Evolutionary conservation across 2,329 filamentous ascomycete species (phyloP).

Genomic region (Botrytis sinoallii): DNA sequence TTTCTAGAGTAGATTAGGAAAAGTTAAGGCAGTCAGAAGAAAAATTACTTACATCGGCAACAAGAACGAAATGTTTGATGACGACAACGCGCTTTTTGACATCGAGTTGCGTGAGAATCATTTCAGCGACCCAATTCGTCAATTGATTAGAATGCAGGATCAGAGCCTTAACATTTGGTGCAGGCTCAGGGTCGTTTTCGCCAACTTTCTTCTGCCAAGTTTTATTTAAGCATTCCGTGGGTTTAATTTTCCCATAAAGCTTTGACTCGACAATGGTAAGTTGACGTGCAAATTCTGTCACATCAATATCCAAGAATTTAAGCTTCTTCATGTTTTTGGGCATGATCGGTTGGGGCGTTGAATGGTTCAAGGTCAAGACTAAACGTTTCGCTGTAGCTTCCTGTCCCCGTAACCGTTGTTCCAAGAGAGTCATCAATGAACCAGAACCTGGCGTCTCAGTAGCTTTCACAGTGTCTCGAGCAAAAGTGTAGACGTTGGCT

Average conservation of each 20-base stretch:
- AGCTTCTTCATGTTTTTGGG: slow-evolving; percentile 99
- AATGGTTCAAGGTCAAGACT: slow-evolving; percentile 79
- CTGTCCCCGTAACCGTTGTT: slow-evolving; percentile 83
- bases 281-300: slow-evolving; percentile 94
- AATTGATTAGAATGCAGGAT: slow-evolving; percentile 98
- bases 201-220: slow-evolving; percentile 96
- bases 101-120: slow-evolving; percentile 93
- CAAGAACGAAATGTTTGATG: slow-evolving; percentile 96
- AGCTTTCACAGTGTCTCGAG: slow-evolving; percentile 85
- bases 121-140: slow-evolving; percentile 99
- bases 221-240: slow-evolving; percentile 95
- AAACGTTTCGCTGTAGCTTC: slow-evolving; percentile 83
- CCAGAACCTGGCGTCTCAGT: slow-evolving; percentile 88
- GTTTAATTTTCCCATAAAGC: slow-evolving; percentile 92
- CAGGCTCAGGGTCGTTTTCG: slow-evolving; percentile 78
- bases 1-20: slow-evolving; percentile 59
- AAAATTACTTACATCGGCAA: slow-evolving; percentile 77
- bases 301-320: slow-evolving; percentile 96
- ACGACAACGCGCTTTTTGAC: slow-evolving; percentile 95
- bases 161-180: slow-evolving; percentile 90
- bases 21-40: slow-evolving; percentile 19
- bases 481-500: slow-evolving; percentile 84
- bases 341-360: slow-evolving; percentile 82
- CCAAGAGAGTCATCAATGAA: slow-evolving; percentile 79
- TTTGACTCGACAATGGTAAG: slow-evolving; percentile 95